Evolutionary conservation across 2,329 filamentous ascomycete genomes (phyloP).

Genomic region (Sporothrix pseudoabietina): DNA sequence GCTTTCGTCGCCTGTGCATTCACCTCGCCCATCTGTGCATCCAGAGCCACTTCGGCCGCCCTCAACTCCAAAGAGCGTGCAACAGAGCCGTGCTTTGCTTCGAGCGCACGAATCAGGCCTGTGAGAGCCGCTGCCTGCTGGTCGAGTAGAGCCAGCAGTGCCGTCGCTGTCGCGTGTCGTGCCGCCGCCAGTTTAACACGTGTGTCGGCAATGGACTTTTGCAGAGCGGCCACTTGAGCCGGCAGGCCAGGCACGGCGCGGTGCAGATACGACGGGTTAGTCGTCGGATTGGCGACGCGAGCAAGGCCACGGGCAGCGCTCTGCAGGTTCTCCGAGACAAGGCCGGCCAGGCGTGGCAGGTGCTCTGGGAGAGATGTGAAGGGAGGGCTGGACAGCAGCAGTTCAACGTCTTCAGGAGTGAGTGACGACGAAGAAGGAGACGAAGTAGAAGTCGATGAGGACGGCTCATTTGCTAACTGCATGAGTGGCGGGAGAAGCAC

Average conservation of each 20-base stretch:
- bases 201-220: slow-evolving; percentile 39
- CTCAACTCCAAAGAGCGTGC: slow-evolving; percentile 56
- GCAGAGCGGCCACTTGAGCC: slow-evolving; percentile 45
- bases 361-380: slow-evolving; percentile 52
- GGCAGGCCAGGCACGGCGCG: slow-evolving; percentile 56
- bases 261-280: slow-evolving; percentile 61
- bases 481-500: slow-evolving; percentile 57
- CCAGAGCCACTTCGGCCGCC: slow-evolving; percentile 49
- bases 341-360: slow-evolving; percentile 51
- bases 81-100: slow-evolving; percentile 57
- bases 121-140: slow-evolving; percentile 46
- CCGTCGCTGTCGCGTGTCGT: slow-evolving; percentile 46
- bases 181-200: slow-evolving; percentile 43
- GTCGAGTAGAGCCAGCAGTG: slow-evolving; percentile 46
- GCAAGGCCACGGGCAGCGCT: slow-evolving; percentile 52
- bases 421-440: slow-evolving; percentile 36
- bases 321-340: slow-evolving; percentile 56
- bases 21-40: slow-evolving; percentile 47
- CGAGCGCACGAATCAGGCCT: slow-evolving; percentile 53
- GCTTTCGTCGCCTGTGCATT: slow-evolving; percentile 45
- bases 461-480: not conserved
- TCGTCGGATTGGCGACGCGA: slow-evolving; percentile 52
- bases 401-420: slow-evolving; percentile 42
- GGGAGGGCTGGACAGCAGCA: slow-evolving; percentile 55
- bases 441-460: slow-evolving; percentile 23